Conservation (phyloP, 768 basidiomycete genomes). For the Cystofilobasidium capitatum region DNA sequence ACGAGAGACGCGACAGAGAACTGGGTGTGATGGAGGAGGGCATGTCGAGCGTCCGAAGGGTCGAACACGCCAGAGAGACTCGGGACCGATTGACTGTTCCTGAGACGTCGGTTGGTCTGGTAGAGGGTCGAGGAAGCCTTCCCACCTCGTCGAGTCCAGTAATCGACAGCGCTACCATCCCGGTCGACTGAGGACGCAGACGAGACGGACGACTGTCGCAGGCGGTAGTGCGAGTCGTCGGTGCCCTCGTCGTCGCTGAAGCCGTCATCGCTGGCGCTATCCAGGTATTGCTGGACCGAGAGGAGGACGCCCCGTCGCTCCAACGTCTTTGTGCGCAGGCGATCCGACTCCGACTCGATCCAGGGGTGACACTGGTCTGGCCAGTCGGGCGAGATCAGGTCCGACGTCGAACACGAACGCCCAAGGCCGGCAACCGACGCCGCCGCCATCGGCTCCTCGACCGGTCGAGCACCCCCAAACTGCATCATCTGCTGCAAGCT, state of each 20-base stretch:
- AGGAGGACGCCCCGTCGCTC: not conserved
- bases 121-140: constrained; percentile 11
- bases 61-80: constrained; percentile 3
- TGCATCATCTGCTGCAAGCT: constrained; percentile 10
- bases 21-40: constrained; percentile 7
- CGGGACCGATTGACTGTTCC: not conserved
- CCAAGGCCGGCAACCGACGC: not conserved
- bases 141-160: constrained; percentile 2
- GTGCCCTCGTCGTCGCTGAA: not conserved
- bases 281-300: constrained; percentile 19
- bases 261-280: constrained; percentile 13
- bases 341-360: constrained; percentile 3
- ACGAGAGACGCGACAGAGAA: not conserved
- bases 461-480: not conserved
- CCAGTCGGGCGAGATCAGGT: constrained; percentile 18
- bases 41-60: constrained; percentile 23
- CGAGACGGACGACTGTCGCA: not conserved
- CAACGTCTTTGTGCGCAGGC: not conserved
- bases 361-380: constrained; percentile 19
- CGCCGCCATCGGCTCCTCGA: not conserved
- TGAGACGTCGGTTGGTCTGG: not conserved
- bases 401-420: not conserved
- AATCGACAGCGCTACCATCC: too few relatives aligned
- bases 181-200: not conserved
- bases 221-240: not conserved